Conservation (phyloP, 75 land plant genomes). For the Chamaecyparis obtusa region DNA sequence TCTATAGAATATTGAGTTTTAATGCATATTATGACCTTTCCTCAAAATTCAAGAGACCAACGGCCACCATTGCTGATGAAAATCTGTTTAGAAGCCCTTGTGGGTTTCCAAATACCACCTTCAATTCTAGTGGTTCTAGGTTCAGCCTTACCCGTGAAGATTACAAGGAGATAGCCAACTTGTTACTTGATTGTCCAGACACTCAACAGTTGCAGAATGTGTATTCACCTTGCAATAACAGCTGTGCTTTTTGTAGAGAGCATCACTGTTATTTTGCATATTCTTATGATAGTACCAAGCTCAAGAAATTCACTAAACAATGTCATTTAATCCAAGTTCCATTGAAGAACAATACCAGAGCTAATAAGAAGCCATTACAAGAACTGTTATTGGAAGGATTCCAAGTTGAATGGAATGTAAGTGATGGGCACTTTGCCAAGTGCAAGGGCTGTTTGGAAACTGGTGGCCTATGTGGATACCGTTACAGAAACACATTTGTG, state of each 20-base stretch:
- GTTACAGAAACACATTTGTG: background rate
- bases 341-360: background rate
- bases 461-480: constrained; percentile 2
- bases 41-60: background rate
- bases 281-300: background rate
- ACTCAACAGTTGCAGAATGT: background rate
- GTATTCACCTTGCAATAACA: background rate
- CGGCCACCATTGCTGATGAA: background rate
- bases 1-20: background rate
- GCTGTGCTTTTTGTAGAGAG: background rate
- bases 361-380: background rate
- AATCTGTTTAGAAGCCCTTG: background rate
- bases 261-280: constrained; percentile 1
- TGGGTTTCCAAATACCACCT: background rate
- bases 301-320: background rate
- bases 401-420: background rate
- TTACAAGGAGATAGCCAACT: background rate
- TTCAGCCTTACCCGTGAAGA: background rate
- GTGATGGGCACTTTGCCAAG: background rate
- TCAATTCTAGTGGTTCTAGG: background rate
- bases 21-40: background rate
- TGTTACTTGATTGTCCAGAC: background rate
- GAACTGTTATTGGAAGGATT: background rate
- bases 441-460: background rate
- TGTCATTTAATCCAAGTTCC: background rate